phyloP scores from a whole-genome alignment of 23 red algal species.

The Pyropia yezoensis region DNA sequence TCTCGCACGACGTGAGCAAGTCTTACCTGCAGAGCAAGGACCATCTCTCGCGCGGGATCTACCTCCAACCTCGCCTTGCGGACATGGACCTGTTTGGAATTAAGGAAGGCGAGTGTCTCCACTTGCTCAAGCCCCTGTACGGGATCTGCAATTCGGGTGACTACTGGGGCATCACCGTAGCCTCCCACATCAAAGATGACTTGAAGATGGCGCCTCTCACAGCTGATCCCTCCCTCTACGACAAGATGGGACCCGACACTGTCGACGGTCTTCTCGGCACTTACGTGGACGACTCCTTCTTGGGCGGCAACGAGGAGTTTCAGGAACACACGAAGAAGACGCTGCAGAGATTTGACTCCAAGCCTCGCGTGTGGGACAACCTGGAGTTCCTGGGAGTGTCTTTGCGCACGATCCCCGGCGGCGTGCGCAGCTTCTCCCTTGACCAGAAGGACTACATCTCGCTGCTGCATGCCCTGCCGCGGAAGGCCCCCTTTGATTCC shows the following conservation, averaged over 20 bases:
- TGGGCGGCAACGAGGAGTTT: not conserved
- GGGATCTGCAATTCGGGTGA: slow-evolving; percentile 20
- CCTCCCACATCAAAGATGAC: slow-evolving; percentile 12
- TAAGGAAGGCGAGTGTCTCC: not conserved
- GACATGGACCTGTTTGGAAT: not conserved
- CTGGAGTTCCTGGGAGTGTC: slow-evolving; percentile 18
- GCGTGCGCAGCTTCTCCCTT: too few relatives aligned
- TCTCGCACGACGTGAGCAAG: not conserved
- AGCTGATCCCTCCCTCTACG: slow-evolving; percentile 14
- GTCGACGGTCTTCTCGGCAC: not conserved
- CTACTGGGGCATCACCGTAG: slow-evolving; percentile 12
- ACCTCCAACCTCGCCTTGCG: not conserved
- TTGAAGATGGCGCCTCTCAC: slow-evolving; percentile 3
- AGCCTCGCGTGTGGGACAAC: slow-evolving; percentile 1
- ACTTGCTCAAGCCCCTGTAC: slow-evolving; percentile 9
- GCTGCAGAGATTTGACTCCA: slow-evolving; percentile 11
- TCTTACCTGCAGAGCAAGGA: slow-evolving; percentile 5
- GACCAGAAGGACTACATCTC: not conserved
- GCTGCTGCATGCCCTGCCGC: not conserved
- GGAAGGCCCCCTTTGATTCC: not conserved
- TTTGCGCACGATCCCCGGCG: too few relatives aligned
- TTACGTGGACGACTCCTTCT: slow-evolving; percentile 19
- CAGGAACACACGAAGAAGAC: slow-evolving; percentile 1
- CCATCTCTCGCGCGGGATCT: not conserved
- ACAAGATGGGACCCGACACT: not conserved